Base-by-base conservation (phyloP, 2,329 filamentous ascomycete genomes). In the Fusarium albosuccineum region DNA sequence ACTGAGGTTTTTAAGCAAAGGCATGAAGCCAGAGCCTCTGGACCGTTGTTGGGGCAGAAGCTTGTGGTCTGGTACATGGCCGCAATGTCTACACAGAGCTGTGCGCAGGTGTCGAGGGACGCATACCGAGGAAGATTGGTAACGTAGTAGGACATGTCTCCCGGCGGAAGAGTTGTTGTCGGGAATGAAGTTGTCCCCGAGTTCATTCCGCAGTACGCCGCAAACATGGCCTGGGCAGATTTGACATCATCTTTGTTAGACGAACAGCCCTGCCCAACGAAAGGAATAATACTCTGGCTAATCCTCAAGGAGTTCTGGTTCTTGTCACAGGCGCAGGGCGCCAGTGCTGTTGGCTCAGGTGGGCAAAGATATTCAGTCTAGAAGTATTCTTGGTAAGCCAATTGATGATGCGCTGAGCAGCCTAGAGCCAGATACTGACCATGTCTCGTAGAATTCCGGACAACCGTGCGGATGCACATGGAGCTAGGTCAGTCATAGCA, bases 121-220 rank as follows among this genome's bases (percentile, higher is more conserved):
- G 45, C 33, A 22, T 33, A 48, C 45, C 36, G 29, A 2, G 45
- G 30, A 6, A 48, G 45, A 34, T 48, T 48, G 45, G 45, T 48
- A 16, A 36, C 45, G 45, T 48, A 48, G 16, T 48, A 48, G 1
- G 45, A 14, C 45, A 48, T 36, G 30, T 36, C 45, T 16, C 45
- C 45, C 7, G 45, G 45, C 9, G 45, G 45, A 26, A 26, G 8
- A 22, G 30, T 14, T 9, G 45, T 9, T 2, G n/a, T 22, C 5
- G 45, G 45, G 5, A 48, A 36, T 2, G 45, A 34, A 2, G 45
- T 48, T 2, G 33, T 34, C 7, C 29, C 45, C 1, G 29, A 16
- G 7, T 48, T 48, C 45, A 48, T 48, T 16, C 16, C 45, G 16
- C 45, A 48, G 45, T 48, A 48, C 3, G 45, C 45, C n/a, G 45